Base-by-base conservation (phyloP, 805 yeast genomes). In the Hanseniaspora mollemarum region DNA sequence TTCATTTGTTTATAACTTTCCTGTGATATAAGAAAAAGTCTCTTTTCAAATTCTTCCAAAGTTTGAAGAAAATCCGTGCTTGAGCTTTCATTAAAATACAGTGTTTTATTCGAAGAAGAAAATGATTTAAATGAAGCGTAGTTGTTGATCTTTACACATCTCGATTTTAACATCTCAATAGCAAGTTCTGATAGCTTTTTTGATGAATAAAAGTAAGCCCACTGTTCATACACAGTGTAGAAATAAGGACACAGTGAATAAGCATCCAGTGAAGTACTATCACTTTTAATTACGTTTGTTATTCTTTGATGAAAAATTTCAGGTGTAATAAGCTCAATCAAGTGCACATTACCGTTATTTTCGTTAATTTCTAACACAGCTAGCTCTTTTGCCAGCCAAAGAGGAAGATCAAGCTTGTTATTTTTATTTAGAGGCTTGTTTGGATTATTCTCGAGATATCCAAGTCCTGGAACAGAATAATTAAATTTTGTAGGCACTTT, bases 361-460 rank as follows among this genome's bases (percentile, higher is more conserved):
- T 59, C 55, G 13, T 54, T 56, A 13, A 60, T 58, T 54, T 71
- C 59, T 56, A 65, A 58, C 18, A 75, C 68, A 0, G 95, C 95
- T 29, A 88, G 67, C 1, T 83, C 75, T 53, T 80, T 80, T 0
- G 95, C 94, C 37, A 90, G 66, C 97, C 97, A 90, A 26, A 87
- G 64, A 0, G 97, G 97, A 22, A 90, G 70, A 53, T 84, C 88
- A 2, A 87, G 59, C 58, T 78, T 79, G 2, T 87, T 71, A 31
- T 78, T 80, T 57, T 76, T 58, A 35, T 54, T 56, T n/a, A 70
- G 66, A n/a, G 67, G 64, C 55, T 77, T 73, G 1, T 83, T 85
- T 0, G 87, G 84, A 54, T 81, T 77, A 7, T 88, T 87, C 59
- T 83, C 88, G 6, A 90, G 69, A 59, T 81, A 86, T 2, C 96